Evolutionary conservation across 2,329 filamentous ascomycete genomes (phyloP).

Genomic region (Colletotrichum australisinense): DNA sequence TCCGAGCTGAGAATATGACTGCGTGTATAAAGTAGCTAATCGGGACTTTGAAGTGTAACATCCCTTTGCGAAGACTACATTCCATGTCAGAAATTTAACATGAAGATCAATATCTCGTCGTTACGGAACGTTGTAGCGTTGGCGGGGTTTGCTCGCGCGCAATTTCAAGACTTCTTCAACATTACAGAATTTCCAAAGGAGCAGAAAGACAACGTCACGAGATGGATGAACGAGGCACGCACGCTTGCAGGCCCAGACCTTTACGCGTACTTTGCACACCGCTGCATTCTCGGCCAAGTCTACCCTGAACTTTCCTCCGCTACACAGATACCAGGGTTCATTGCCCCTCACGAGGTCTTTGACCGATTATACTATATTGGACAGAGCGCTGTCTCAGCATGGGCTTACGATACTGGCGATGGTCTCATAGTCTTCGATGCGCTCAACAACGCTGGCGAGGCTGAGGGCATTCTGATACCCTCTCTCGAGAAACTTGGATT

Average conservation of each 20-base stretch:
- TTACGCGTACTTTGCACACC: conserved; percentile 16
- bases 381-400: conserved; percentile 39
- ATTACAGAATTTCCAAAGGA: conserved; percentile 24
- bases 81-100: neutral
- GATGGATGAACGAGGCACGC: conserved; percentile 6
- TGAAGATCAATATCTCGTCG: neutral
- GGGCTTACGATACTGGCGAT: conserved; percentile 43
- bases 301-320: conserved; percentile 14
- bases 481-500: conserved; percentile 37
- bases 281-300: conserved; percentile 26
- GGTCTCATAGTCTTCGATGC: conserved; percentile 36
- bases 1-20: too few relatives aligned
- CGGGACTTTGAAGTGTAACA: too few relatives aligned
- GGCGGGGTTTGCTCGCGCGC: neutral
- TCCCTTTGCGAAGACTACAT: too few relatives aligned
- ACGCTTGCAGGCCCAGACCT: conserved; percentile 11
- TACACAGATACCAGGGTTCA: conserved; percentile 32
- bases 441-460: conserved; percentile 9
- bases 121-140: neutral
- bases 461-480: conserved; percentile 24
- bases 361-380: conserved; percentile 41
- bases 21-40: too few relatives aligned
- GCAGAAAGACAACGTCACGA: conserved; percentile 25
- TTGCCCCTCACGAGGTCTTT: conserved; percentile 37
- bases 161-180: conserved; percentile 11